A percentile compares a stretch with the other conserved stretches of the same genome.
Evolutionary conservation across 2,329 filamentous ascomycete genomes (phyloP).

Genomic region (Podosphaera xanthii): DNA sequence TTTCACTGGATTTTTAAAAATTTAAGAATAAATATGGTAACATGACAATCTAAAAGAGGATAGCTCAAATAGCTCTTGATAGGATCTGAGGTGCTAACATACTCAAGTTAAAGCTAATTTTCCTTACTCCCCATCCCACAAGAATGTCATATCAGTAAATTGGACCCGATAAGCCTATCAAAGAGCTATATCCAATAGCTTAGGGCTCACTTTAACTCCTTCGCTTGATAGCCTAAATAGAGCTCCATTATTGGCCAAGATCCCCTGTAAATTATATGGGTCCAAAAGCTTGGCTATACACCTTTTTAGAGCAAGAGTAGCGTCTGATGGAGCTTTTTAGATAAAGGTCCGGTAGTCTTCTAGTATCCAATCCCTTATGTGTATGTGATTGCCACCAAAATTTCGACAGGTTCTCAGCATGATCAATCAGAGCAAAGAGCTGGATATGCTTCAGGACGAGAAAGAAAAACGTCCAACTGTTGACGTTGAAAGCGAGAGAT

Average conservation of each 20-base stretch:
- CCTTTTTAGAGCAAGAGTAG: not conserved
- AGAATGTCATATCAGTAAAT: not conserved
- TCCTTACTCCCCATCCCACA: not conserved
- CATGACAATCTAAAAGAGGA: no score
- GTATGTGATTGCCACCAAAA: not conserved
- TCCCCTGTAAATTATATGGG: not conserved
- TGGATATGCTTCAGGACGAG: not conserved
- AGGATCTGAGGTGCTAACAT: no score
- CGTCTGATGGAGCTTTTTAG: not conserved
- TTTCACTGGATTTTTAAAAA: no score
- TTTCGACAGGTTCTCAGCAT: not conserved
- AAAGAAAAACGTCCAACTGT: not conserved
- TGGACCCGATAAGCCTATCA: not conserved
- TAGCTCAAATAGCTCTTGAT: no score
- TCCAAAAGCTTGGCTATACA: not conserved
- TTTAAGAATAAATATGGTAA: no score
- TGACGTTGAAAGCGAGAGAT: constrained; percentile 5
- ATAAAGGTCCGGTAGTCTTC: not conserved
- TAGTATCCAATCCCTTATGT: not conserved
- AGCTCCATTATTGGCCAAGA: not conserved
- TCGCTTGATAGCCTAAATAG: not conserved
- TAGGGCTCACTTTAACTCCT: not conserved
- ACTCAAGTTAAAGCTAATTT: not conserved
- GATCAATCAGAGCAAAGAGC: not conserved
- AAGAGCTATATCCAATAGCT: not conserved